Evolutionary conservation across 331 rosid genomes (phyloP), one percentile per base, ranked within the genome.

Genomic region (Ulmus americana): DNA sequence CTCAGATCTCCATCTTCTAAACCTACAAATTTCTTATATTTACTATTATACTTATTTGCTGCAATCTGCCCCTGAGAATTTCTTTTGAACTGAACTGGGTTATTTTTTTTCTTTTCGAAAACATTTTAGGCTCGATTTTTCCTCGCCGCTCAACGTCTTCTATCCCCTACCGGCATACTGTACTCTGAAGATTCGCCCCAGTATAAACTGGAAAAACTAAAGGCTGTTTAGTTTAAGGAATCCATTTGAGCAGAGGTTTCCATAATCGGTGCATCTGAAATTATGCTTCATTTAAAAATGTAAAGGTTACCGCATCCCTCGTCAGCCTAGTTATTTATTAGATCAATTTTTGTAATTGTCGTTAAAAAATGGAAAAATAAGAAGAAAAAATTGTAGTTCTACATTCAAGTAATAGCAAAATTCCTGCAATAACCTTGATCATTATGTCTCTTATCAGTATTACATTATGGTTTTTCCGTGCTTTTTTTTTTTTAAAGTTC

Each of bases 151-250:
- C 50, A 12, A 65, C 95, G 97, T 14, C 73, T 88, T 71, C 78
- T 81, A 35, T 88, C 96, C 44, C 86, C 86, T 28, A 50, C 65
- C 39, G 86, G 95, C 64, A 51, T 91, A 65, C 80, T 86, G 11
- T 75, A 76, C 81, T 75, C 82, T 1, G 88, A 76, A 67, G 87
- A 80, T 59, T 41, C 38, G 14, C 77, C 74, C 60, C 86, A 39
- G 40, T 38, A 75, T 55, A 64, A 74, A 45, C 40, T 69, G 45
- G 82, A 79, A 83, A 83, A 83, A 60, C 77, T 78, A 15, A 81
- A 58, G 42, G 76, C 86, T 55, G 66, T 77, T 8, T 88, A 80
- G 83, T 38, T 50, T 38, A 66, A 58, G 51, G 76, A 52, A 2
- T 61, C 55, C 10, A 10, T 8, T 39, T 47, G 20, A 7, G 16